Base-by-base conservation (phyloP, 768 basidiomycete genomes). In the Boletus coccyginus region DNA sequence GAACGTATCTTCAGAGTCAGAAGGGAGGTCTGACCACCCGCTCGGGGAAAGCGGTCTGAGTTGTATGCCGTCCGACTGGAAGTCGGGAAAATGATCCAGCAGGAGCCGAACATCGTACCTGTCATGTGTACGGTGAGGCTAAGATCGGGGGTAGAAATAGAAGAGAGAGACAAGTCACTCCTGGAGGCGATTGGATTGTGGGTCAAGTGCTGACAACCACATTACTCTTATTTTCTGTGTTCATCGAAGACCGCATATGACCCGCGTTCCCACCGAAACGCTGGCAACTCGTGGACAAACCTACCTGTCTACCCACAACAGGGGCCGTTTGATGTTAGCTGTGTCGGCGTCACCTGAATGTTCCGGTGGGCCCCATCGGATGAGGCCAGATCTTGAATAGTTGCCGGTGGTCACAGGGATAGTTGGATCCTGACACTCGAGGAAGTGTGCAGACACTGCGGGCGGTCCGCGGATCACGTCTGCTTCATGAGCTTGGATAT, bases 31-130 rank as follows among this genome's bases (percentile, higher is more conserved):
- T n/a, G n/a, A n/a, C n/a, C n/a, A n/a, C n/a, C n/a, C n/a, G n/a
- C n/a, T n/a, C n/a, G n/a, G n/a, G n/a, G n/a, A n/a, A n/a, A n/a
- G n/a, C n/a, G n/a, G n/a, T n/a, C n/a, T n/a, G n/a, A n/a, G n/a
- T n/a, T n/a, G n/a, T n/a, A 14, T 38, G 9, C 11, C 21, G 45
- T 60, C 53, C 24, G 55, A 41, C 43, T 16, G 45, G 2, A 42
- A 21, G 14, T 52, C 6, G 29, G 75, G 77, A 0, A 84, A 66
- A 2, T 80, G 61, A 41, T 91, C 82, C 21, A 93, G 75, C 16
- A 94, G 75, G 19, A 94, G 82, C 3, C 91, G 85, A 6, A 84
- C 84, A 63, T 94, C 90, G 72, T 90, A 91, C 75, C 93, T 94
- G 72, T 59, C 36, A 38, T 40, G 59, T 21, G 43, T 31, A 40